A percentile compares a stretch with the other conserved stretches of the same genome.
Evolutionary conservation across 2,329 filamentous ascomycete genomes (phyloP).

Genomic region (Trichoderma oligosporum): DNA sequence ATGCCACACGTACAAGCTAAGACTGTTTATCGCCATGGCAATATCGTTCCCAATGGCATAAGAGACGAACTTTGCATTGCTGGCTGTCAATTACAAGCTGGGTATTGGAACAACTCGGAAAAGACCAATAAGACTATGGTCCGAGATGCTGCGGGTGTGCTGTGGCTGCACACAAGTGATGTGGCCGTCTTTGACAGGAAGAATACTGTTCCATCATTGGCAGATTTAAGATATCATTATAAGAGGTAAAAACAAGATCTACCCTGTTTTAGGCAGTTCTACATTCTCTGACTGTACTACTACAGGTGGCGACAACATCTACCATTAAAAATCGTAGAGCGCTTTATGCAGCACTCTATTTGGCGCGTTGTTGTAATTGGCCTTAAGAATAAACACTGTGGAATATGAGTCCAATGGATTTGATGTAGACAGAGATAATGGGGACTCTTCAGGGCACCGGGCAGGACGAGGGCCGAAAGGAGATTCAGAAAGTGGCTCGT

Average conservation of each 20-base stretch:
- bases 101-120: constrained; percentile 65
- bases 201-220: constrained; percentile 72
- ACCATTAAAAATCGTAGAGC: constrained; percentile 72
- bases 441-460: constrained; percentile 52
- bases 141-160: constrained; percentile 48
- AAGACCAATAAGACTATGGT: constrained; percentile 65
- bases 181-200: constrained; percentile 62
- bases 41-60: constrained; percentile 62
- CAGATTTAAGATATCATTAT: constrained; percentile 76
- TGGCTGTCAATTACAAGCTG: constrained; percentile 70
- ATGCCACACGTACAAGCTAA: constrained; percentile 75
- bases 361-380: constrained; percentile 66
- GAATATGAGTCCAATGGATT: constrained; percentile 45
- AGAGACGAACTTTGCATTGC: constrained; percentile 73
- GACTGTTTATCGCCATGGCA: constrained; percentile 66
- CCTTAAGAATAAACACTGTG: constrained; percentile 65
- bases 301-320: constrained; percentile 66
- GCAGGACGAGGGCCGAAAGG: constrained; percentile 61
- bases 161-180: constrained; percentile 67
- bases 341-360: constrained; percentile 62
- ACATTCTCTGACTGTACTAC: not conserved
- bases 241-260: constrained; percentile 44
- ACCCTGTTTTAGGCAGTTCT: not conserved
- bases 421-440: constrained; percentile 34
- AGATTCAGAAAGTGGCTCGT: constrained; percentile 61